Conservation (phyloP, 139 green algal species). For the Picochlorum sp. region DNA sequence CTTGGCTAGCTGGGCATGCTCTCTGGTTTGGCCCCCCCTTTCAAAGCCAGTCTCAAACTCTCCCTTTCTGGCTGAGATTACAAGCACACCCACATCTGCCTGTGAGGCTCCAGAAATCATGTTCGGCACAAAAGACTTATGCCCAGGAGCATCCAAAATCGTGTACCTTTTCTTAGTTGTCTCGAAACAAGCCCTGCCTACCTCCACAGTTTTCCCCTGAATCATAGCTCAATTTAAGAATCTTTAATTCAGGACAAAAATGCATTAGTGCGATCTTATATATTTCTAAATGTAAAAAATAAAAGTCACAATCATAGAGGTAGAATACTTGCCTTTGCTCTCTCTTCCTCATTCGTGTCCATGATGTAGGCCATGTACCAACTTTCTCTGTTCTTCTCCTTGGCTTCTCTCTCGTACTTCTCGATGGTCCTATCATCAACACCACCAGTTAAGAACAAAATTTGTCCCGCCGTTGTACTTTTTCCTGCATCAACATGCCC, state of each 20-base stretch:
- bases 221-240: background rate
- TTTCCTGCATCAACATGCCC: constrained; percentile 99
- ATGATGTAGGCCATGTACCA: constrained; percentile 99
- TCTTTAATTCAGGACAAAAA: background rate
- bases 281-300: background rate
- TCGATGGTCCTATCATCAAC: constrained; percentile 98
- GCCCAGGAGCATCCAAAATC: constrained; percentile 92
- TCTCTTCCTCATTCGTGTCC: constrained; percentile 99
- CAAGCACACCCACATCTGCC: constrained; percentile 80
- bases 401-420: constrained; percentile 99
- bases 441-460: constrained; percentile 82
- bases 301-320: background rate
- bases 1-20: constrained; percentile 93
- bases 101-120: constrained; percentile 87
- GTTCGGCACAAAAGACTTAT: constrained; percentile 98
- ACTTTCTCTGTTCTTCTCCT: constrained; percentile 97
- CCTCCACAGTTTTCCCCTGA: constrained; percentile 94
- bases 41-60: constrained; percentile 92
- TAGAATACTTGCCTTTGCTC: constrained; percentile 58
- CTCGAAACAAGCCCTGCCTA: constrained; percentile 79
- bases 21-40: constrained; percentile 82
- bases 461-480: constrained; percentile 93
- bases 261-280: background rate
- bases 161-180: constrained; percentile 83
- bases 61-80: constrained; percentile 81